These are phyloP conservation scores for Colletotrichum eremochloae DNA, from an alignment of 2,329 filamentous ascomycete species.

Conservation along the genomic window DNA sequence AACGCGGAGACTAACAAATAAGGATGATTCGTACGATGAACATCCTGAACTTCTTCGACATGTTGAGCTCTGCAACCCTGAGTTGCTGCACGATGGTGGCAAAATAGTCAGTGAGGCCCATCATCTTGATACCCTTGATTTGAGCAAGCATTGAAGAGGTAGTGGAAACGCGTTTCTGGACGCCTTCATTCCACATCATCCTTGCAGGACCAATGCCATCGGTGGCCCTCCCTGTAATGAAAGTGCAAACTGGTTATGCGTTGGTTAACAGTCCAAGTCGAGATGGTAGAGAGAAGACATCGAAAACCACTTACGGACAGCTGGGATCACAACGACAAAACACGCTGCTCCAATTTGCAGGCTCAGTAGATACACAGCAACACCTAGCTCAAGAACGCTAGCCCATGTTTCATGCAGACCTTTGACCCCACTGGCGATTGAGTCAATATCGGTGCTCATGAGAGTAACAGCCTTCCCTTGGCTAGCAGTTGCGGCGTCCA, in stretches of 20 bases:
- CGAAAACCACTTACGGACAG: conserved; percentile 44
- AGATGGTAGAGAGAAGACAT: background rate
- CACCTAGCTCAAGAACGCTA: conserved; percentile 41
- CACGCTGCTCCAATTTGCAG: conserved; percentile 43
- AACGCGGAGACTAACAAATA: conserved; percentile 22
- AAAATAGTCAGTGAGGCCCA: conserved; percentile 51
- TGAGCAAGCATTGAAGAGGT: conserved; percentile 49
- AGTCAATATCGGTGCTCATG: conserved; percentile 42
- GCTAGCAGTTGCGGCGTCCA: conserved; percentile 32
- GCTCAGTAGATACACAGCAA: conserved; percentile 43
- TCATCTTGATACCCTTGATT: conserved; percentile 55
- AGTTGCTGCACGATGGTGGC: conserved; percentile 50
- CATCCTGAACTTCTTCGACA: conserved; percentile 50
- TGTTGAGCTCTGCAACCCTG: conserved; percentile 53
- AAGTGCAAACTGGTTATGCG: conserved; percentile 7
- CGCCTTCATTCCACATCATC: conserved; percentile 48
- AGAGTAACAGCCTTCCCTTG: conserved; percentile 40
- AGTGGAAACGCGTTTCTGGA: conserved; percentile 50
- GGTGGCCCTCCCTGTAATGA: conserved; percentile 22
- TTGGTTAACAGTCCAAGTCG: background rate
- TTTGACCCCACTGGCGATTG: conserved; percentile 38
- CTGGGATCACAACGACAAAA: conserved; percentile 55
- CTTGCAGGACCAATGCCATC: conserved; percentile 23
- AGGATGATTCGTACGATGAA: conserved; percentile 41
- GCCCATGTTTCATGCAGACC: conserved; percentile 44